Evolutionary conservation across 2,329 filamentous ascomycete genomes (phyloP).

Genomic region (Colletotrichum tropicicola): DNA sequence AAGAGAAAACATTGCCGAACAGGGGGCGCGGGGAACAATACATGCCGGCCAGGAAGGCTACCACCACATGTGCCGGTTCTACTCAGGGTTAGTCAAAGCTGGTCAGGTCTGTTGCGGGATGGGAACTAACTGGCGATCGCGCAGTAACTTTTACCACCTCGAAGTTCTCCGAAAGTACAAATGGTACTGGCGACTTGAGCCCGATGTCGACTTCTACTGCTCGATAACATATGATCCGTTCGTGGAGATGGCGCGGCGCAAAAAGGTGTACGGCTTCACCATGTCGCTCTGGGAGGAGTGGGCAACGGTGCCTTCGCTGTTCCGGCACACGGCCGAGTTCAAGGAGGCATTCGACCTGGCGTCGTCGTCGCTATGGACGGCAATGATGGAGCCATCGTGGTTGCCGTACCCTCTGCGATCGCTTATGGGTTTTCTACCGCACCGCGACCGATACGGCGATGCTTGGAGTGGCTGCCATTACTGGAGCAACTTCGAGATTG

Average conservation of each 20-base stretch:
- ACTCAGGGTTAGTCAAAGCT: constrained; percentile 48
- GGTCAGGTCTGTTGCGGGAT: no score
- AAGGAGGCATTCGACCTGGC: constrained; percentile 46
- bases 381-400: constrained; percentile 50
- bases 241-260: constrained; percentile 52
- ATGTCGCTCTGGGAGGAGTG: constrained; percentile 53
- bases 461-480: constrained; percentile 55
- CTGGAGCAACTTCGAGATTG: constrained; percentile 59
- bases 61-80: constrained; percentile 53
- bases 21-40: constrained; percentile 42
- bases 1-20: constrained; percentile 42
- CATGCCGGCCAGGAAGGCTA: constrained; percentile 50
- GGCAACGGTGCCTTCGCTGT: constrained; percentile 51
- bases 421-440: constrained; percentile 45
- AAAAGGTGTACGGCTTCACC: constrained; percentile 55
- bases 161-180: constrained; percentile 50
- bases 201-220: constrained; percentile 54
- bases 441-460: constrained; percentile 49
- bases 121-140: not conserved
- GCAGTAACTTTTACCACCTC: constrained; percentile 53
- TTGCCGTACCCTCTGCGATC: constrained; percentile 50
- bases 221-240: constrained; percentile 58
- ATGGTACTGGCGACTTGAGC: constrained; percentile 58
- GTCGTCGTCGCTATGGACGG: constrained; percentile 49
- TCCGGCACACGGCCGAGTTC: constrained; percentile 50